Evolutionary conservation across 1,284 basidiomycete species (phyloP), one percentile per base, ranked within the genome.

Genomic region (Trichosporon inkin): DNA sequence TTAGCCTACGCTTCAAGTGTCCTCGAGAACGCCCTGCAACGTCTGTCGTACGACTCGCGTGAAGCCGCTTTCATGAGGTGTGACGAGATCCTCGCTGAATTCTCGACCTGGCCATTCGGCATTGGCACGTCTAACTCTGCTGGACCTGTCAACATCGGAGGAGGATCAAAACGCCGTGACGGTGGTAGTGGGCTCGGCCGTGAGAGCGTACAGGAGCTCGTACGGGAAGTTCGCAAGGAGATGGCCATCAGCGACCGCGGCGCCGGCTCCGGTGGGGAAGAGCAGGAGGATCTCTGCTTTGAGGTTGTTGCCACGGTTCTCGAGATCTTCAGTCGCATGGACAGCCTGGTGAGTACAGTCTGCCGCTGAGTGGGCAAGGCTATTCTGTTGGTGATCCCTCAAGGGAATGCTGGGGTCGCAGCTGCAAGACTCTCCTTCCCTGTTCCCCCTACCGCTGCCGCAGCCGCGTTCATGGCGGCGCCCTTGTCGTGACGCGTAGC

Each of bases 51-150:
- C 70, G 93, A 96, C 76, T 88, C 92, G 60, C 81, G 93, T 53
- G 93, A 97, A 80, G 86, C 85, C 0, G 92, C 92, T 34, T 94
- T 96, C 74, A 86, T 86, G 64, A 82, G 93, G 62, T 92, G 90
- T 68, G 93, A 97, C 74, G 93, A 96, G 68, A 85, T 96, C 36
- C 81, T 97, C 28, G 87, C 86, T 49, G 92, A 94, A 78, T 96
- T 96, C 77, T 84, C 86, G 32, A 83, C 82, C 28, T 97, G 92
- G 92, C 93, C 93, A 4, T 92, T 91, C 72, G 90, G 91, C 6
- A 68, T 73, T 57, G 70, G 71, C 54, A 75, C 74, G 24, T 62
- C 71, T 11, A 49, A 64, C 24, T 55, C 56, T 19, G 69, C 71
- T 10, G 68, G 71, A 7, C 71, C 76, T 19, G 71, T 79, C 34